Evolutionary conservation across 106 monocot species (phyloP).

Genomic region (Acorus gramineus): DNA sequence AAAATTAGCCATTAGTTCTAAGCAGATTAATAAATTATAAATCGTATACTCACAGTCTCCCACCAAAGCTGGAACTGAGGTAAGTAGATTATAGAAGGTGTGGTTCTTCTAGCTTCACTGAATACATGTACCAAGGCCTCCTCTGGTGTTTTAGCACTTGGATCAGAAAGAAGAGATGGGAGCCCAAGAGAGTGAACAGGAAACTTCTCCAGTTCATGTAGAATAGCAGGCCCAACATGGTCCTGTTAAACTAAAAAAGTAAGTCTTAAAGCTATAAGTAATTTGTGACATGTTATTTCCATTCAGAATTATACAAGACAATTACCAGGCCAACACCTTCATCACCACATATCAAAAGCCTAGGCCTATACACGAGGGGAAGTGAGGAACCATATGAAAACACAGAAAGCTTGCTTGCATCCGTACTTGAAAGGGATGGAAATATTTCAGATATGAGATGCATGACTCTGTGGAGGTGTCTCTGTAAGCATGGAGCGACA

Average conservation of each 20-base stretch:
- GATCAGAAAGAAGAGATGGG: conserved; percentile 96
- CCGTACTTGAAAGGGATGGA: conserved; percentile 55
- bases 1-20: not conserved
- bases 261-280: not conserved
- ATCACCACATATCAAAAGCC: conserved; percentile 84
- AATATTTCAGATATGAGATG: conserved; percentile 60
- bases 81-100: conserved; percentile 83
- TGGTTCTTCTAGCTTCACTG: conserved; percentile 92
- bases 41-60: conserved; percentile 68
- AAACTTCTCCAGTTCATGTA: conserved; percentile 97
- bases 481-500: conserved; percentile 63
- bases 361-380: conserved; percentile 91
- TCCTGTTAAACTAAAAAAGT: conserved; percentile 52
- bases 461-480: conserved; percentile 71
- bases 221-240: conserved; percentile 90
- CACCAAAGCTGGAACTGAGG: conserved; percentile 99
- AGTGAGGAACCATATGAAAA: conserved; percentile 69
- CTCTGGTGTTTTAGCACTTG: conserved; percentile 95
- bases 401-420: conserved; percentile 46
- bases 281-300: too few species aligned
- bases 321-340: conserved; percentile 88
- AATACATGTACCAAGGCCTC: conserved; percentile 99
- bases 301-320: not conserved
- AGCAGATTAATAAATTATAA: not conserved
- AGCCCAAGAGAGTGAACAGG: conserved; percentile 94